Percentiles rank a stretch among this genome's conserved stretches.
These are phyloP conservation scores for Mycena rebaudengoi DNA, from an alignment of 768 basidiomycete genomes.

Conservation along the genomic window DNA sequence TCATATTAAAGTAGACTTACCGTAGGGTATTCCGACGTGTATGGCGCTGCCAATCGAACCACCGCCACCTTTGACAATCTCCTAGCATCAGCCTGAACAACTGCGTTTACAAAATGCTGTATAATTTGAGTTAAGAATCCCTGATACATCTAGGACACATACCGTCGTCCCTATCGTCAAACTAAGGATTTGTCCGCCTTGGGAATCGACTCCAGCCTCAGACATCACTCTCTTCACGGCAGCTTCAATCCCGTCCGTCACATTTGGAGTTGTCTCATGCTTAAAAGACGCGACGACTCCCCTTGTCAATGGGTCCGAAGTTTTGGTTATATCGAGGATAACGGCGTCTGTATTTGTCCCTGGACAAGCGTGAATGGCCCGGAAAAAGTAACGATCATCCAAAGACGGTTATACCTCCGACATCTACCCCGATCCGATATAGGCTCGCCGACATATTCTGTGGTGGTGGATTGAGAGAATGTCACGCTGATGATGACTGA, in stretches of 20 bases:
- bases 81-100: constrained; percentile 62
- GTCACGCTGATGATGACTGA: too few species aligned
- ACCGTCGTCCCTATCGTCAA: constrained; percentile 72
- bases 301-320: constrained; percentile 36
- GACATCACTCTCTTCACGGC: constrained; percentile 58
- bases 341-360: constrained; percentile 48
- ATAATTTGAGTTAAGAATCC: background rate
- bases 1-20: constrained; percentile 46
- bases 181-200: constrained; percentile 50
- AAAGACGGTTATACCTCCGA: constrained; percentile 33
- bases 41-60: constrained; percentile 68
- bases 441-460: background rate
- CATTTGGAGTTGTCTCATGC: constrained; percentile 62
- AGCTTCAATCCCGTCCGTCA: constrained; percentile 65
- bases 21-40: constrained; percentile 64
- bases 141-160: background rate
- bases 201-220: constrained; percentile 41
- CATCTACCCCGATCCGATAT: constrained; percentile 45
- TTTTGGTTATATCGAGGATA: constrained; percentile 39
- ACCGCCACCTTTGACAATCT: constrained; percentile 70
- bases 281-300: constrained; percentile 55
- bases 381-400: background rate
- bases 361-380: constrained; percentile 15
- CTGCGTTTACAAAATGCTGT: constrained; percentile 65
- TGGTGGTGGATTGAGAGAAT: too few species aligned